Conservation (phyloP, 2,329 filamentous ascomycete species). For the Ciborinia camelliae region DNA sequence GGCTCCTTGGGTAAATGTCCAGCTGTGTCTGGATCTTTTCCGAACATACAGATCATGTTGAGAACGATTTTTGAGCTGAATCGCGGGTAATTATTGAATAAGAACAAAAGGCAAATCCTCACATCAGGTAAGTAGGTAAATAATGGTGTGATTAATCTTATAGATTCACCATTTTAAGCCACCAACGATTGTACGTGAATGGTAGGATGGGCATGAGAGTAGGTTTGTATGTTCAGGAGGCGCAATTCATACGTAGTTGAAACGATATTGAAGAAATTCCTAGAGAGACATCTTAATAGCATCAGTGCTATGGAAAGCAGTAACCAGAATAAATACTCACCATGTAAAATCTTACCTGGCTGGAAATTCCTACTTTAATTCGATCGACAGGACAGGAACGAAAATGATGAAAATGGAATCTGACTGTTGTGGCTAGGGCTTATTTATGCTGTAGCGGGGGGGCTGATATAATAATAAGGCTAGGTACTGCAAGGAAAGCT, state of each 20-base stretch:
- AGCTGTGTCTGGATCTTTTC: not conserved
- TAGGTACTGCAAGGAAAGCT: constrained; percentile 7
- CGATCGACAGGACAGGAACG: not conserved
- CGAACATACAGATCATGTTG: not conserved
- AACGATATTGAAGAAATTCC: too few relatives aligned
- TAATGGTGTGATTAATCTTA: not conserved
- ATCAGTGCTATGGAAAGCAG: not conserved
- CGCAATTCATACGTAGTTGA: too few relatives aligned
- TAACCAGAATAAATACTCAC: not conserved
- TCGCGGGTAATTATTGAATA: not conserved
- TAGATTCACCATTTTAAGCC: not conserved
- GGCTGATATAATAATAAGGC: constrained; percentile 7
- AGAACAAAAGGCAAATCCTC: not conserved
- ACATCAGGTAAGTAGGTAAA: not conserved
- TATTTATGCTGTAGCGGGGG: not conserved
- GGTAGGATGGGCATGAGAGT: not conserved
- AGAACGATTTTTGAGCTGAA: not conserved
- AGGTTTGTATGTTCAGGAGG: not conserved
- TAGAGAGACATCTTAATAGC: not conserved
- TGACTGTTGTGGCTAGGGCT: not conserved
- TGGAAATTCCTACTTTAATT: not conserved
- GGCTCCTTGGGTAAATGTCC: not conserved
- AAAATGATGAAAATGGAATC: not conserved
- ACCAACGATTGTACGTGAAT: not conserved
- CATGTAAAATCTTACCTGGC: too few relatives aligned